A percentile compares a stretch with the other conserved stretches of the same genome.
Evolutionary conservation across 2,329 filamentous ascomycete genomes (phyloP).

Genomic region (Ramularia endophylla): DNA sequence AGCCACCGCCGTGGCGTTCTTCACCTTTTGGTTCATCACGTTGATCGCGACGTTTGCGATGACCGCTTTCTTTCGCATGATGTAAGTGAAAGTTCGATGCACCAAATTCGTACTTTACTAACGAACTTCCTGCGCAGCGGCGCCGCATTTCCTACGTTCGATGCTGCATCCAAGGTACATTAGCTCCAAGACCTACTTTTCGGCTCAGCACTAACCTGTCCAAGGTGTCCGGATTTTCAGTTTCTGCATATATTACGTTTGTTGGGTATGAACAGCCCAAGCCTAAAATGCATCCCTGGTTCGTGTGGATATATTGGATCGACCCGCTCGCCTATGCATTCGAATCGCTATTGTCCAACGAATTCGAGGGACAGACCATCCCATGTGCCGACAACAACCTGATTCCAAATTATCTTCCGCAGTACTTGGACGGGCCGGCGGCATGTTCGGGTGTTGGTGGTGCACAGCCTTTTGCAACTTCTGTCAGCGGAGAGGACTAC

Average conservation of each 20-base stretch:
- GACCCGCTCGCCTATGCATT: slow-evolving; percentile 77
- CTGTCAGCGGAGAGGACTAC: slow-evolving; percentile 35
- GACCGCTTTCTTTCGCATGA: slow-evolving; percentile 81
- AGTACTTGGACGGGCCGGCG: slow-evolving; percentile 28
- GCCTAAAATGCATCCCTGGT: slow-evolving; percentile 25
- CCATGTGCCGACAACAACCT: slow-evolving; percentile 34
- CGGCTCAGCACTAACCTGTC: slow-evolving; percentile 39
- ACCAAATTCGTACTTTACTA: slow-evolving; percentile 70
- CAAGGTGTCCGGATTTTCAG: no score
- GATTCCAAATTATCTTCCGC: slow-evolving; percentile 40
- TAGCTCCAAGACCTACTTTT: slow-evolving; percentile 55
- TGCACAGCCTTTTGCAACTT: slow-evolving; percentile 28
- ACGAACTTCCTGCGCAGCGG: slow-evolving; percentile 55
- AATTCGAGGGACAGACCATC: slow-evolving; percentile 64
- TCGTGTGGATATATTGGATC: slow-evolving; percentile 75
- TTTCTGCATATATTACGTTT: background rate
- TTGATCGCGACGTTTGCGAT: slow-evolving; percentile 69
- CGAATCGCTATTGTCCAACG: slow-evolving; percentile 64
- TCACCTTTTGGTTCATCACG: slow-evolving; percentile 75
- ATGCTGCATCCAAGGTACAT: slow-evolving; percentile 25
- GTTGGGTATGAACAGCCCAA: no score
- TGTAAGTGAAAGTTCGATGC: no score
- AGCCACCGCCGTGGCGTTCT: slow-evolving; percentile 59
- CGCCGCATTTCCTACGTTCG: slow-evolving; percentile 40
- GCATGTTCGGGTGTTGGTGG: slow-evolving; percentile 39